A percentile compares a stretch with the other conserved stretches of the same genome.
phyloP scores from a whole-genome alignment of 192 early-diverging fungal species.

The Fimicolochytrium jonesii region DNA sequence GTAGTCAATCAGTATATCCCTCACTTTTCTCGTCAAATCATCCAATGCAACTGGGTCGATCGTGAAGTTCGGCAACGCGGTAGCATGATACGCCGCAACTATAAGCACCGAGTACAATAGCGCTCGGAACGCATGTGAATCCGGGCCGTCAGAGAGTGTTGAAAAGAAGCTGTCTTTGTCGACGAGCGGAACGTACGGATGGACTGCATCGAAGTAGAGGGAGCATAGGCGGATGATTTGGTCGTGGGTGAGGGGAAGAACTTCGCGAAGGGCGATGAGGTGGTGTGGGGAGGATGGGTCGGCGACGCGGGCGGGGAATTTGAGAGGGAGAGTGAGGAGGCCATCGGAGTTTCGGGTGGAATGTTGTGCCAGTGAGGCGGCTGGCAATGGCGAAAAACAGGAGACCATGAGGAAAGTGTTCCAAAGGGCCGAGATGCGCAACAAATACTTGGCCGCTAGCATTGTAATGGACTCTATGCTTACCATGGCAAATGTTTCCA shows the following conservation, averaged over 20 bases:
- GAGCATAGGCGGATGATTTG: slow-evolving; percentile 4
- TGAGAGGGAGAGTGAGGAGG: slow-evolving; percentile 15
- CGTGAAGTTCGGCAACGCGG: background rate
- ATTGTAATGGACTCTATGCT: too few relatives aligned
- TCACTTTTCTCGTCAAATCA: background rate
- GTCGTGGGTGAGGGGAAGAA: slow-evolving; percentile 16
- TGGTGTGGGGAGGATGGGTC: background rate
- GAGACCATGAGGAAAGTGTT: too few relatives aligned
- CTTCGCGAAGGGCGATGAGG: background rate
- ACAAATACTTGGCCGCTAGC: too few relatives aligned
- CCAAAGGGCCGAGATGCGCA: too few relatives aligned
- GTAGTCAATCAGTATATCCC: slow-evolving; percentile 8
- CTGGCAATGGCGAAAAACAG: too few relatives aligned
- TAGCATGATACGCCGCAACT: background rate
- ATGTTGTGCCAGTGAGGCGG: too few relatives aligned
- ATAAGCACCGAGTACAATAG: slow-evolving; percentile 12
- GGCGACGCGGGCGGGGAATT: background rate
- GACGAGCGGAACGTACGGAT: slow-evolving; percentile 22
- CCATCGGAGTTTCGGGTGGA: too few relatives aligned
- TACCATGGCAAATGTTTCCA: too few relatives aligned
- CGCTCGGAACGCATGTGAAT: slow-evolving; percentile 14
- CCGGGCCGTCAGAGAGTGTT: slow-evolving; percentile 14
- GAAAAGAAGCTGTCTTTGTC: slow-evolving; percentile 13
- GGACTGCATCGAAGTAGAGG: slow-evolving; percentile 16
- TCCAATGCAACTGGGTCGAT: background rate